These are phyloP conservation scores for Eurotiales sp. DNA, from an alignment of 2,329 filamentous ascomycete species.

Conservation along the genomic window DNA sequence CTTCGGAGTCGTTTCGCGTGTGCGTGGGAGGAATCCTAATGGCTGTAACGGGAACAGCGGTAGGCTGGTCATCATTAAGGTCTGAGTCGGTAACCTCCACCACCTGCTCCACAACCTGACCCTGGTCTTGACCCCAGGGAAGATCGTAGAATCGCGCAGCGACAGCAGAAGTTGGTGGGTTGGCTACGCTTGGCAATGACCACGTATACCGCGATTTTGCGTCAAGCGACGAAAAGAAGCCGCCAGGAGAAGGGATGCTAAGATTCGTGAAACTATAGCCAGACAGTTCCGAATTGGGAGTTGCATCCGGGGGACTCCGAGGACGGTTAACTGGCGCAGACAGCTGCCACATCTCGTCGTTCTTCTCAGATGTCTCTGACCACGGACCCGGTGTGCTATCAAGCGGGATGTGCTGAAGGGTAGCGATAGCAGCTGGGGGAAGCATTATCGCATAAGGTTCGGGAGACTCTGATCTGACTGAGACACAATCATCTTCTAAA, in stretches of 20 bases:
- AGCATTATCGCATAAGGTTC: constrained; percentile 60
- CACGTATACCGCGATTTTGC: constrained; percentile 75
- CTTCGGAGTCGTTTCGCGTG: constrained; percentile 17
- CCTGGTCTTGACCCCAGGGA: constrained; percentile 62
- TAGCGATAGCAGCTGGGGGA: constrained; percentile 75
- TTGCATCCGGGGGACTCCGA: constrained; percentile 36
- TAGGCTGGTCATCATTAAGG: constrained; percentile 29
- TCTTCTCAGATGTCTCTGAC: constrained; percentile 43
- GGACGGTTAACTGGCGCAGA: constrained; percentile 48
- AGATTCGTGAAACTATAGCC: constrained; percentile 72
- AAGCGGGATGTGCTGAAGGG: constrained; percentile 68
- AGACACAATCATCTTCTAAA: constrained; percentile 15
- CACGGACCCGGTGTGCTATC: constrained; percentile 41
- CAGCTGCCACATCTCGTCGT: constrained; percentile 62
- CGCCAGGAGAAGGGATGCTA: constrained; percentile 85
- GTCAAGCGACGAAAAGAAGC: constrained; percentile 84
- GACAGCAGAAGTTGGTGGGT: constrained; percentile 77
- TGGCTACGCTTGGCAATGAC: constrained; percentile 59
- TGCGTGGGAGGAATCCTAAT: constrained; percentile 43
- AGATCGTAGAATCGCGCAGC: constrained; percentile 87
- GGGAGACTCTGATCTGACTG: constrained; percentile 18
- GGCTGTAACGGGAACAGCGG: constrained; percentile 35
- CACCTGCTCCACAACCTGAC: constrained; percentile 61
- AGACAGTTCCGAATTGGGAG: constrained; percentile 55
- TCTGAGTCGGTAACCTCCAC: constrained; percentile 54